phyloP scores from a whole-genome alignment of 2,329 filamentous ascomycete genomes.

The Colletotrichum tofieldiae region DNA sequence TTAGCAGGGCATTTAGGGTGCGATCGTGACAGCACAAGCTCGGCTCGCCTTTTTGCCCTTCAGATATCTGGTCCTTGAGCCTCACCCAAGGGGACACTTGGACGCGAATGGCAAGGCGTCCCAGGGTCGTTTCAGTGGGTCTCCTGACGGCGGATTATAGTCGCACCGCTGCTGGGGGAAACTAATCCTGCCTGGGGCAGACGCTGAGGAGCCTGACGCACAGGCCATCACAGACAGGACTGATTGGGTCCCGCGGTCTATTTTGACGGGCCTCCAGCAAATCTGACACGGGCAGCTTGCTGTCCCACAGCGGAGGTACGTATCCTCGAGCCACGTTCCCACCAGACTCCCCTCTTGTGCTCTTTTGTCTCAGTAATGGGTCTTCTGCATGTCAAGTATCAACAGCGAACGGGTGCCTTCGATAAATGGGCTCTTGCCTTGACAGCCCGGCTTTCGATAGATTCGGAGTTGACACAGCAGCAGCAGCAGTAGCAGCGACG shows the following conservation, averaged over 20 bases:
- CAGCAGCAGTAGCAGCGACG: constrained; percentile 11
- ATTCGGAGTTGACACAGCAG: constrained; percentile 5
- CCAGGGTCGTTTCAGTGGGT: constrained; percentile 34
- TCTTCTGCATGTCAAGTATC: constrained; percentile 11
- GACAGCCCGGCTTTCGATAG: constrained; percentile 8
- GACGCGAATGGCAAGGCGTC: constrained; percentile 32
- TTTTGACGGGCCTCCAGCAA: constrained; percentile 33
- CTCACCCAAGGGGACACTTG: constrained; percentile 35
- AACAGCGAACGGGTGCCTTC: neutral
- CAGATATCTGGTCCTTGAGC: constrained; percentile 26
- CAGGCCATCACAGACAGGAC: constrained; percentile 20
- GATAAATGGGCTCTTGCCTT: neutral
- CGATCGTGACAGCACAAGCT: constrained; percentile 34
- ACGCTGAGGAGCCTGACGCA: constrained; percentile 32
- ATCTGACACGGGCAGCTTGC: constrained; percentile 32
- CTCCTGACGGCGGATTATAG: neutral
- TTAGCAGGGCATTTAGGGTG: constrained; percentile 40
- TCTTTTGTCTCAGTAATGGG: constrained; percentile 10
- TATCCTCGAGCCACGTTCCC: constrained; percentile 17
- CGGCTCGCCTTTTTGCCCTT: constrained; percentile 35
- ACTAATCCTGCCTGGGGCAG: constrained; percentile 17
- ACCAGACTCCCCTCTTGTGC: constrained; percentile 18
- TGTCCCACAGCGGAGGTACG: constrained; percentile 16
- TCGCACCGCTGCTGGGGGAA: neutral
- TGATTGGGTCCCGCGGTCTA: constrained; percentile 30